phyloP scores from a whole-genome alignment of 306 rosid genomes.

The Gastrolobium villosum region DNA sequence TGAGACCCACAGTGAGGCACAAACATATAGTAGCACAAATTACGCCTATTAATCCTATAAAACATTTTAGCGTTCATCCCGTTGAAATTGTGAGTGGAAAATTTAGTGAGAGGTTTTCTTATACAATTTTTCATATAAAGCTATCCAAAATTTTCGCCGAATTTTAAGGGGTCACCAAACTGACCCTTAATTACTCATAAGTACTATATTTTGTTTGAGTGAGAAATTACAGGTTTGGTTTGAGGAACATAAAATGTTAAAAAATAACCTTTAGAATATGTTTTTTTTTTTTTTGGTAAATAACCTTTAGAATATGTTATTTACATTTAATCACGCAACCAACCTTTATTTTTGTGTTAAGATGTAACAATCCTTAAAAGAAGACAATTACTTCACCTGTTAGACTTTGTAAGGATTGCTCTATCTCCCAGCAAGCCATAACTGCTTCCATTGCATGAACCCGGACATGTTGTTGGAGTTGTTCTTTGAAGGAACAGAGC shows the following conservation, averaged over 20 bases:
- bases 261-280: conserved; percentile 19
- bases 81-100: background rate
- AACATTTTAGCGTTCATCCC: background rate
- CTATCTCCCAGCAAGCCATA: conserved; percentile 99
- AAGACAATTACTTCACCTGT: conserved; percentile 68
- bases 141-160: background rate
- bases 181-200: conserved; percentile 10
- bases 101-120: background rate
- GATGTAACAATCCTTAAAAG: conserved; percentile 25
- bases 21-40: background rate
- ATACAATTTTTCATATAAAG: background rate
- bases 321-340: conserved; percentile 28
- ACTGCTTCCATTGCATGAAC: conserved; percentile 99
- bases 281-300: no score
- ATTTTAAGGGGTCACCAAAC: background rate
- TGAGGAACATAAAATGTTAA: conserved; percentile 8
- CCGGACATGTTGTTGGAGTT: conserved; percentile 95
- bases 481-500: conserved; percentile 98
- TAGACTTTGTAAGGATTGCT: conserved; percentile 92
- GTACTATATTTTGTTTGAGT: background rate
- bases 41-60: background rate
- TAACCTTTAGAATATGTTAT: conserved; percentile 32
- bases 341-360: conserved; percentile 1
- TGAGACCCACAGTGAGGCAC: background rate
- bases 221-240: background rate